Evolutionary conservation across 352 stramenopile genomes (phyloP), one percentile per base, ranked within the genome.

Genomic region (Pythium aristosporum): DNA sequence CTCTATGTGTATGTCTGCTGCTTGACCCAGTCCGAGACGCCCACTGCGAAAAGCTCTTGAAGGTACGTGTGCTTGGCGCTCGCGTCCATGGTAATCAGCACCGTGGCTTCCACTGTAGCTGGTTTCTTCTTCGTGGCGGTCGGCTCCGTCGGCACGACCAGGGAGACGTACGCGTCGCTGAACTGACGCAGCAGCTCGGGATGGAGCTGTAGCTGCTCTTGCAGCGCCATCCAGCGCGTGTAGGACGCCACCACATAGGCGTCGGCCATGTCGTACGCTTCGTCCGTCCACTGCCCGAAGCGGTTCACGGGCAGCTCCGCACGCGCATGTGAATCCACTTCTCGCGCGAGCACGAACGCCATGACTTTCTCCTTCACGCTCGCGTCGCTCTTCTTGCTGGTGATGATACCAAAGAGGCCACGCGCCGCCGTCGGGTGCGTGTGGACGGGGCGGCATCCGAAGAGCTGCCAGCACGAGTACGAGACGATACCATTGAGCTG

Each of bases 401-500:
- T 42, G 18, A 50, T 53, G 63, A 81, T 68, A 25, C 58, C 39
- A 41, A 93, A 89, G 57, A 90, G 80, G 2, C 62, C 74, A n/a
- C 87, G 87, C 49, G 87, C 87, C 9, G 82, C 74, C n/a, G 82
- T 81, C 30, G 87, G 87, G 43, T 95, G 87, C 23, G 81, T 88
- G 65, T 92, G 84, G 49, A 77, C 41, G 36, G 84, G 87, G 25
- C 73, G 34, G 43, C 55, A 71, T 16, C 62, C 34, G 51, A 95
- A 93, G 30, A 73, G 78, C 57, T 79, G 80, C 78, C 82, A 91
- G 63, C 77, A 88, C 12, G 76, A 67, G 69, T 88, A 95, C 43
- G 82, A 92, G 43, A 93, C 85, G 53, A 93, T 88, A 43, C 82
- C 87, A 47, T 95, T 95, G 55, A 95, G 82, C 65, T 95, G 87